Base-by-base conservation (phyloP, 192 early-diverging fungal genomes). In the Podila clonocystis region DNA sequence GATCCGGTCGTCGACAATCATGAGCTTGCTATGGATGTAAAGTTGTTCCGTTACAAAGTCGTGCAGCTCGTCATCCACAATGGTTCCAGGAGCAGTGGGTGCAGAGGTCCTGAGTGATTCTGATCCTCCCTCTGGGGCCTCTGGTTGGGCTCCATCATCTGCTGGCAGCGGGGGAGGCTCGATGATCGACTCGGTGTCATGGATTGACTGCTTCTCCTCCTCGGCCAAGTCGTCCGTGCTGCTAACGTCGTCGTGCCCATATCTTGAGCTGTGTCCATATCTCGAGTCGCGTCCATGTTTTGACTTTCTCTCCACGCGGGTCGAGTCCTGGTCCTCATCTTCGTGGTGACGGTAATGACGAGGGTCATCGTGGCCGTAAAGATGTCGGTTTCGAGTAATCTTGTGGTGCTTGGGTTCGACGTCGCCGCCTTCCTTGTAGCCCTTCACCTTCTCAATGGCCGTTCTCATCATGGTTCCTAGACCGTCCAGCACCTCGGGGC, bases 1-100 rank as follows among this genome's bases (percentile, higher is more conserved):
- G 59, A 89, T 89, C 13, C 88, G 85, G 75, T 97, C 96, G 76
- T 97, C 96, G 5, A 95, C 91, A 74, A 97, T 95, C 90, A 97
- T 89, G 50, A 95, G 73, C 71, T 96, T 93, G 64, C 89, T 91
- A 85, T 97, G 95, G 48, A 97, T 91, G 76, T 97, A 97, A 30
- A 97, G 78, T 58, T 92, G 87, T 77, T 96, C 95, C 0, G 94
- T 93, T 2, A 97, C 89, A 73, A 85, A 89, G 19, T 85, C 78
- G 22, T 72, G 41, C 36, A 80, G 34, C 29, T 80, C 77, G 28
- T 80, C 45, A 20, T 80, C 77, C 17, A 73, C 77, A 59, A 73
- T 33, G 2, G 55, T 70, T 12, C 49, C 29, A 4, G 50, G 33
- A 3, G 48, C 67, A 1, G 50, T n/a, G 9, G 29, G 24, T 4